Evolutionary conservation across 352 stramenopile genomes (phyloP), one percentile per base, ranked within the genome.

Genomic region (Phytophthora brassicae): DNA sequence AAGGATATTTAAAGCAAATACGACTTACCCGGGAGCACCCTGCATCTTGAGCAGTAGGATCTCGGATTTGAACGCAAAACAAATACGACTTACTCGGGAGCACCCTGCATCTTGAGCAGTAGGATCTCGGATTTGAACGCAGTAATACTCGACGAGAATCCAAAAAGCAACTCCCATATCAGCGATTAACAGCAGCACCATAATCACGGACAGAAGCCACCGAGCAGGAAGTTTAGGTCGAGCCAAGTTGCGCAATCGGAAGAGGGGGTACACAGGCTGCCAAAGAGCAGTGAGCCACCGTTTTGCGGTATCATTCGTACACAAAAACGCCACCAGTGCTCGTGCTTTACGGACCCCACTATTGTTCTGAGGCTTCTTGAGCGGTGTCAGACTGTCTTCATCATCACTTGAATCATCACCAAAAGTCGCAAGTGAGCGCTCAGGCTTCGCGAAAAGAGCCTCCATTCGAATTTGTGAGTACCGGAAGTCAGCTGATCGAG

Each of bases 71-170:
- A 48, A 95, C 74, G 66, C 86, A n/a, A n/a, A n/a, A n/a, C n/a
- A n/a, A 3, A 1, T 2, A 38, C 8, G 0, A 79, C 81, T 35
- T 72, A 95, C 86, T 48, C 81, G 75, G 6, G 86, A 92, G 43
- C 84, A 95, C 4, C 84, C 86, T 9, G 81, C 81, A 58, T 94
- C 78, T 42, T 82, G 54, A 17, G 72, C 51, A 17, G 81, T 94
- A 13, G 86, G 86, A 43, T 94, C 83, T 7, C 84, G 73, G 36
- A 95, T 76, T 90, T 95, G 86, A 48, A 95, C 74, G 66, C 86
- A 95, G 66, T 89, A 94, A 47, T 85, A 95, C 66, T 95, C 81
- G 57, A 94, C 83, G 33, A 92, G 54, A 35, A 92, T 79, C 79
- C 77, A 91, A 57, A 93, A 89, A 11, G 75, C 72, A 49, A 86